Evolutionary conservation across 2,329 filamentous ascomycete genomes (phyloP).

Genomic region (Paecilomyces variotii): DNA sequence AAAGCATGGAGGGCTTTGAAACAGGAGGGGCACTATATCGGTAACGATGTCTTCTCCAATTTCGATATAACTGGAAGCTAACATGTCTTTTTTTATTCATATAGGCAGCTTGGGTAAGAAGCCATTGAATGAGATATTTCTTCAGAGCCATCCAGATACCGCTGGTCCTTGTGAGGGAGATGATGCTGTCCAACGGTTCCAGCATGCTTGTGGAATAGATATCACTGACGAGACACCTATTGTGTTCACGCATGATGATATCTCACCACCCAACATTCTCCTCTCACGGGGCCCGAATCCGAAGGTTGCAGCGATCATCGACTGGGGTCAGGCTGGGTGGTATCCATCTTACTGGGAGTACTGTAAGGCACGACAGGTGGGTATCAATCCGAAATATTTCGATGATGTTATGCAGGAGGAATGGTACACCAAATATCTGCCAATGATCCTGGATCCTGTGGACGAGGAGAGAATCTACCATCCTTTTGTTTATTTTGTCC

Average conservation of each 20-base stretch:
- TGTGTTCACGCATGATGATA: slow-evolving; percentile 15
- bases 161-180: slow-evolving; percentile 21
- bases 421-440: slow-evolving; percentile 19
- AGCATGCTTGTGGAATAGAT: slow-evolving; percentile 22
- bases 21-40: slow-evolving; percentile 11
- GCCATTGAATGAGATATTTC: slow-evolving; percentile 25
- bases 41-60: slow-evolving; percentile 7
- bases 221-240: slow-evolving; percentile 16
- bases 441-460: slow-evolving; percentile 15
- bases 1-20: slow-evolving; percentile 14
- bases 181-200: slow-evolving; percentile 23
- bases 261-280: slow-evolving; percentile 15
- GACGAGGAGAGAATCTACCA: slow-evolving; percentile 19
- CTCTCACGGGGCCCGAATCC: slow-evolving; percentile 14
- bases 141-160: slow-evolving; percentile 12
- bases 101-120: slow-evolving; percentile 21
- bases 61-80: slow-evolving; percentile 1
- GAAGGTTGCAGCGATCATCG: slow-evolving; percentile 17
- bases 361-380: slow-evolving; percentile 20
- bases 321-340: slow-evolving; percentile 23
- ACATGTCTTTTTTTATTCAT: neutral
- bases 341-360: slow-evolving; percentile 26
- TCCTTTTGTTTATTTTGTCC: slow-evolving; percentile 18
- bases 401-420: slow-evolving; percentile 12
- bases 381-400: slow-evolving; percentile 12